phyloP scores from a whole-genome alignment of 805 yeast genomes.

The Metschnikowia orientalis region DNA sequence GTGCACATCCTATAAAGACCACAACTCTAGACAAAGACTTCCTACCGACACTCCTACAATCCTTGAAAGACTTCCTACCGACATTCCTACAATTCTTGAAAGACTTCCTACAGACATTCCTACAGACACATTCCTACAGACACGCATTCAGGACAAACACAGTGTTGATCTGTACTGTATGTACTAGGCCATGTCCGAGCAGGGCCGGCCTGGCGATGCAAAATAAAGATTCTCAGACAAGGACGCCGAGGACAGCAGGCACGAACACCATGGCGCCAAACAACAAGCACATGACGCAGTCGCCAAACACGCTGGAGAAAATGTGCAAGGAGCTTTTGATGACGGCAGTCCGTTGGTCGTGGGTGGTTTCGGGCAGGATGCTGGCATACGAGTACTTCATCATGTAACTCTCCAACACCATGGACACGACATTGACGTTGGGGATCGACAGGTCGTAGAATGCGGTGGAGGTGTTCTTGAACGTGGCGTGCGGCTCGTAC shows the following conservation, averaged over 20 bases:
- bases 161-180: too few species aligned
- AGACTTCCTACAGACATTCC: too few species aligned
- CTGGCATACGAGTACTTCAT: slow-evolving; percentile 10
- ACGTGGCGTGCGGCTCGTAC: slow-evolving; percentile 5
- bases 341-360: slow-evolving; percentile 1
- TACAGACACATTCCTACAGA: too few species aligned
- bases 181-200: too few species aligned
- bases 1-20: too few species aligned
- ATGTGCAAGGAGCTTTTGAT: slow-evolving; percentile 3
- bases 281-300: slow-evolving; percentile 9
- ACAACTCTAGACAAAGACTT: too few species aligned
- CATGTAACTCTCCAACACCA: slow-evolving; percentile 11
- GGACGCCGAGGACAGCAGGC: slow-evolving; percentile 9
- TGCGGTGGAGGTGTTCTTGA: slow-evolving; percentile 2
- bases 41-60: too few species aligned
- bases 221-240: slow-evolving; percentile 1
- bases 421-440: slow-evolving; percentile 7
- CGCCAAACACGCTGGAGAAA: slow-evolving; percentile 6
- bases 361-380: not conserved
- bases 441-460: slow-evolving; percentile 8
- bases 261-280: slow-evolving; percentile 13
- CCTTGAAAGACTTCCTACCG: too few species aligned
- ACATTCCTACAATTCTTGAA: too few species aligned
- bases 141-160: too few species aligned
- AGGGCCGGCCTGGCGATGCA: too few species aligned